Base-by-base conservation (phyloP, 2,329 filamentous ascomycete species). In the Aspergillus piperis region DNA sequence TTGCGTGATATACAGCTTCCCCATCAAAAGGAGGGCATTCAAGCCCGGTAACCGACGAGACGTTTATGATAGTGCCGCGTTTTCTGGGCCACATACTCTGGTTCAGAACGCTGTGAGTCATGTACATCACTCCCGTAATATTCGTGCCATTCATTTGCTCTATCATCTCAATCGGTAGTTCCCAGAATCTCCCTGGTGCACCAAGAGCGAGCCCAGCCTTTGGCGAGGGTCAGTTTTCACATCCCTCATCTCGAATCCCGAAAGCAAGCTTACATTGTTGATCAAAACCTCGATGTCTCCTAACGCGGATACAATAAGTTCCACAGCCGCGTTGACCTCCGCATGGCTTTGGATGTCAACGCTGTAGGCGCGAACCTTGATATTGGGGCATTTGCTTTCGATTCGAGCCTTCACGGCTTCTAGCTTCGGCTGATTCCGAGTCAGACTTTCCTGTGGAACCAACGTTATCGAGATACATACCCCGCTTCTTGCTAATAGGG, bases 1-100 rank as follows among this genome's bases (percentile, higher is more conserved):
- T 78, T 4, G 80, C 73, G 60, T 83, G 80, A 57, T 83, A 81
- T 8, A 84, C 79, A 0, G 80, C 76, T 63, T 83, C 81, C 11
- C 81, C 81, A 0, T 78, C 71, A 54, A 83, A 83, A 0, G 81
- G 81, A 0, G 81, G 81, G 0, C 77, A 76, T 60, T 83, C 81
- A 0, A 83, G 70, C 0, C 72, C 81, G 0, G 81, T 83, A 0
- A 76, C 75, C 0, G 78, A 81, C 0, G 82, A 81, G 11, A 83
- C 68, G 61, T 83, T 83, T 0, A 84, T 62, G 25, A 83, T 82
- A 1, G 78, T 82, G 1, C 80, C 80, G 11, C 63, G 59, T 30
- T 76, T 76, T 0, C 71, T 68, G 8, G 69, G 62, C 59, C 77
- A 73, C 75, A 81, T 81, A 27, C 71, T 73, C 3, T 70, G 68